Conservation (phyloP, 306 rosid species). For the Heteromeles arbutifolia region DNA sequence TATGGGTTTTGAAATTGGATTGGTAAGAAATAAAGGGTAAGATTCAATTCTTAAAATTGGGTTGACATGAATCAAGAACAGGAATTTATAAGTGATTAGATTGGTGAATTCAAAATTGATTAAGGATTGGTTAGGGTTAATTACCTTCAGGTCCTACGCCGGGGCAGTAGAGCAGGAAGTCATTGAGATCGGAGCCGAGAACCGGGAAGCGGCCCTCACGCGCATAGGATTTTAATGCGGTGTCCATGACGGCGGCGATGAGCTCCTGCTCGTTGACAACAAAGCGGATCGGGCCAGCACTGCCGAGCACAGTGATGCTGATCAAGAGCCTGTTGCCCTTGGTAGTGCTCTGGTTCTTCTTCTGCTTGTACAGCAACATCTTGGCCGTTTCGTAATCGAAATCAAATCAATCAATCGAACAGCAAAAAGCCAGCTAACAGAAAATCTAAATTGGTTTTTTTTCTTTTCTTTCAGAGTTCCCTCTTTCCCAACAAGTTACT, state of each 20-base stretch:
- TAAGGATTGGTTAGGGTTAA: not conserved
- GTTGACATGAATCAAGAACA: not conserved
- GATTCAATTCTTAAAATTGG: not conserved
- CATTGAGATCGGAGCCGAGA: slow-evolving; percentile 47
- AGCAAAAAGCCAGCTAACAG: not conserved
- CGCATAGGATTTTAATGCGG: slow-evolving; percentile 77
- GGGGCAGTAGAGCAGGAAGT: slow-evolving; percentile 67
- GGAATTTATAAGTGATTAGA: not conserved
- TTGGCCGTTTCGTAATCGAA: not conserved
- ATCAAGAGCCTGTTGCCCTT: slow-evolving; percentile 65
- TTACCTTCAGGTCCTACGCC: slow-evolving; percentile 68
- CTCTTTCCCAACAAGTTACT: not conserved
- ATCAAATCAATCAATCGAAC: not conserved
- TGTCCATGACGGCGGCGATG: slow-evolving; percentile 67
- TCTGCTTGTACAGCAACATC: slow-evolving; percentile 77
- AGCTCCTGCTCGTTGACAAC: slow-evolving; percentile 68
- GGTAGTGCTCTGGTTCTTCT: slow-evolving; percentile 55
- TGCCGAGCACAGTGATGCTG: slow-evolving; percentile 75
- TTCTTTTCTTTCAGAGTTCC: not conserved
- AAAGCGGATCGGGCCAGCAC: slow-evolving; percentile 93
- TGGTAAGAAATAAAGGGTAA: not conserved
- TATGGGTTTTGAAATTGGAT: not conserved
- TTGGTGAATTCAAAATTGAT: not conserved
- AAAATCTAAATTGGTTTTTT: not conserved
- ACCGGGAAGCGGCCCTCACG: slow-evolving; percentile 93